phyloP scores from a whole-genome alignment of 495 filamentous ascomycete species.

The Aspergillus sclerotioniger region DNA sequence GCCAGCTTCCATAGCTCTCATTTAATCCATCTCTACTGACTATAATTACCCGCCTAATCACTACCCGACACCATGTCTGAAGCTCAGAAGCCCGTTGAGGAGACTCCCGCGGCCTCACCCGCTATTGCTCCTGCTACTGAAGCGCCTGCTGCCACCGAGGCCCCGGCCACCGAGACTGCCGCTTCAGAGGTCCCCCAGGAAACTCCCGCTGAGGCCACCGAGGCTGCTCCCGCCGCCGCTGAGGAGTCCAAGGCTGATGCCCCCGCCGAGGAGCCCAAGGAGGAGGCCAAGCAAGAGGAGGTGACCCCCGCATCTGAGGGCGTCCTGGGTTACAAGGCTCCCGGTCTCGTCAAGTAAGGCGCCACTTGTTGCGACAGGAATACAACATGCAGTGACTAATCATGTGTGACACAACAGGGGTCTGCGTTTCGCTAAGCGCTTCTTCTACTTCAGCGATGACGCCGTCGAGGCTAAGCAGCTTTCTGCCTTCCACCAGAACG shows the following conservation, averaged over 20 bases:
- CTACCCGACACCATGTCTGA: constrained; percentile 50
- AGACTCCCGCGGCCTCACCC: constrained; percentile 43
- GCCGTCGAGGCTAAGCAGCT: constrained; percentile 74
- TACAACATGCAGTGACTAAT: constrained; percentile 15
- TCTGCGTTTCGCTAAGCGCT: constrained; percentile 68
- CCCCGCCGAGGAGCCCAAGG: constrained; percentile 47
- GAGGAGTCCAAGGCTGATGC: constrained; percentile 42
- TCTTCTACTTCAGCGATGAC: constrained; percentile 92
- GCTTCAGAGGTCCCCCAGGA: constrained; percentile 38
- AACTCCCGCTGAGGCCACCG: constrained; percentile 31
- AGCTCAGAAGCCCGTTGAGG: constrained; percentile 48
- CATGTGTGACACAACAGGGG: constrained; percentile 40
- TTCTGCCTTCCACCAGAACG: constrained; percentile 71
- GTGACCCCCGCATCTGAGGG: constrained; percentile 63
- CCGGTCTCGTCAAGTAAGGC: constrained; percentile 87
- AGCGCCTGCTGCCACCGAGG: constrained; percentile 27
- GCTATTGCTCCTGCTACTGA: constrained; percentile 36
- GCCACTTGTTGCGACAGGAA: constrained; percentile 7
- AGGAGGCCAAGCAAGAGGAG: constrained; percentile 50
- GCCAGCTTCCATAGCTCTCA: constrained; percentile 23
- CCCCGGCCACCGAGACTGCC: constrained; percentile 35
- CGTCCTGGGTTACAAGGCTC: constrained; percentile 78
- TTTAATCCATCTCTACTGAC: constrained; percentile 24
- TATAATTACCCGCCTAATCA: constrained; percentile 36
- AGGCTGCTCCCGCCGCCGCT: constrained; percentile 40